A percentile compares a stretch with the other conserved stretches of the same genome.
phyloP scores from a whole-genome alignment of 306 rosid genomes.

The Comarum palustre region DNA sequence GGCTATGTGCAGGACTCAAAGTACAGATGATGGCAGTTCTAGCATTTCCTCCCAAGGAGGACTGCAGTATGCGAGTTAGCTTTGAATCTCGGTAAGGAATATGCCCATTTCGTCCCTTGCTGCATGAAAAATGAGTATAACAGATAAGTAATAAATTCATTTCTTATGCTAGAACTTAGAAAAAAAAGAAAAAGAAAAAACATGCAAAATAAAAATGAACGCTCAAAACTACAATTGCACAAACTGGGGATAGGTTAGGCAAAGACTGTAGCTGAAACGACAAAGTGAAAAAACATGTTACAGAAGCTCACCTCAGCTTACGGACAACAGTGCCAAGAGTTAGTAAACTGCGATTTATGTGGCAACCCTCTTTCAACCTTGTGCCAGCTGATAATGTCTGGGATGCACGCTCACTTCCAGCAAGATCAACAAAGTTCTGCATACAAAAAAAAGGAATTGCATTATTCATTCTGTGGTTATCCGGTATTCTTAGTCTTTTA shows the following conservation, averaged over 20 bases:
- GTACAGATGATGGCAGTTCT: conserved; percentile 96
- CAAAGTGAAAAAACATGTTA: conserved; percentile 9
- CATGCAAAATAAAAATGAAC: background rate
- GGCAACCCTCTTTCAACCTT: conserved; percentile 98
- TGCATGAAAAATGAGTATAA: conserved; percentile 37
- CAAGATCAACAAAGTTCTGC: conserved; percentile 95
- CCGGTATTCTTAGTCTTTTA: conserved; percentile 14
- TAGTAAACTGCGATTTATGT: conserved; percentile 93
- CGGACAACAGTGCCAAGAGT: conserved; percentile 97
- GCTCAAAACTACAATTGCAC: background rate
- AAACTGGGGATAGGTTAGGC: conserved; percentile 7
- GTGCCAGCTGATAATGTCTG: conserved; percentile 87
- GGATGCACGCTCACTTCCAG: conserved; percentile 99
- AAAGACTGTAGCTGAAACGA: conserved; percentile 6
- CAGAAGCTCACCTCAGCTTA: conserved; percentile 76
- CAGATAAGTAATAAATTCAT: background rate
- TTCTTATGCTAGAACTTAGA: conserved; percentile 7
- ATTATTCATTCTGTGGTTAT: conserved; percentile 12
- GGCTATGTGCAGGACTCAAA: conserved; percentile 91
- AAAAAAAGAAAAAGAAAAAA: background rate
- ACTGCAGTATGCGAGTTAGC: conserved; percentile 95
- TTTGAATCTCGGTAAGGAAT: conserved; percentile 97
- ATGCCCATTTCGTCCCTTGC: conserved; percentile 96
- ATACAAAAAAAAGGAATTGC: background rate
- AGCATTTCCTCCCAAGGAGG: conserved; percentile 97